A percentile compares a stretch with the other conserved stretches of the same genome.
phyloP scores from a whole-genome alignment of 768 basidiomycete genomes.

The Galerina marginata region DNA sequence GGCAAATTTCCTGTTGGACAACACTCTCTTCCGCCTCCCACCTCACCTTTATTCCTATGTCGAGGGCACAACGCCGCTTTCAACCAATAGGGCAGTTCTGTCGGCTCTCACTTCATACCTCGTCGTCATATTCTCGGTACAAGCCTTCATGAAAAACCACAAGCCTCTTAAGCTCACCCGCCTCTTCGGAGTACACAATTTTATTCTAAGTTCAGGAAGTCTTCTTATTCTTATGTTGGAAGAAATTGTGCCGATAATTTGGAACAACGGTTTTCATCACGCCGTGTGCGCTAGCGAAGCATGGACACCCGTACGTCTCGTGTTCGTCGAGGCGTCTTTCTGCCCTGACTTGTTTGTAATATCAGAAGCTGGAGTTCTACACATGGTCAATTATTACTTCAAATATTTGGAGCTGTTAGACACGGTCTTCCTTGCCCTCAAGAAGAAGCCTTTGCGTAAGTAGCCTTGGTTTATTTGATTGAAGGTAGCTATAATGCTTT shows the following conservation, averaged over 20 bases:
- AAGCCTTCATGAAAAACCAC: slow-evolving; percentile 81
- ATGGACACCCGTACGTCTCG: slow-evolving; percentile 83
- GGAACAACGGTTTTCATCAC: slow-evolving; percentile 72
- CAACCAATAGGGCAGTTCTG: slow-evolving; percentile 77
- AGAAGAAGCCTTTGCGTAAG: slow-evolving; percentile 97
- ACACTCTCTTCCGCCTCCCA: slow-evolving; percentile 64
- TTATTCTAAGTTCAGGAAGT: slow-evolving; percentile 85
- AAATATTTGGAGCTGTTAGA: slow-evolving; percentile 97
- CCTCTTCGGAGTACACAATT: slow-evolving; percentile 91
- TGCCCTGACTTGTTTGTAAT: slow-evolving; percentile 2
- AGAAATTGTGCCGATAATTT: slow-evolving; percentile 83
- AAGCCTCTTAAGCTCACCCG: slow-evolving; percentile 76
- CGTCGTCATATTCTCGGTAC: slow-evolving; percentile 83
- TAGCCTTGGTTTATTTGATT: slow-evolving; percentile 11
- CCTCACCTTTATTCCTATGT: slow-evolving; percentile 66
- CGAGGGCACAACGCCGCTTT: slow-evolving; percentile 78
- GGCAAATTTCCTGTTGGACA: slow-evolving; percentile 70
- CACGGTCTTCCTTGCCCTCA: slow-evolving; percentile 95
- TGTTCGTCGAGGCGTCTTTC: slow-evolving; percentile 17
- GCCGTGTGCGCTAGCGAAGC: slow-evolving; percentile 77
- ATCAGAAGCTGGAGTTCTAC: slow-evolving; percentile 88
- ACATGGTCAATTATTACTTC: slow-evolving; percentile 99
- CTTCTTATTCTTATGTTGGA: slow-evolving; percentile 88
- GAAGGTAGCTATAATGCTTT: slow-evolving; percentile 9
- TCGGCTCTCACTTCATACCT: slow-evolving; percentile 81